Base-by-base conservation (phyloP, 805 yeast genomes). In the Blastobotrys muscicola region DNA sequence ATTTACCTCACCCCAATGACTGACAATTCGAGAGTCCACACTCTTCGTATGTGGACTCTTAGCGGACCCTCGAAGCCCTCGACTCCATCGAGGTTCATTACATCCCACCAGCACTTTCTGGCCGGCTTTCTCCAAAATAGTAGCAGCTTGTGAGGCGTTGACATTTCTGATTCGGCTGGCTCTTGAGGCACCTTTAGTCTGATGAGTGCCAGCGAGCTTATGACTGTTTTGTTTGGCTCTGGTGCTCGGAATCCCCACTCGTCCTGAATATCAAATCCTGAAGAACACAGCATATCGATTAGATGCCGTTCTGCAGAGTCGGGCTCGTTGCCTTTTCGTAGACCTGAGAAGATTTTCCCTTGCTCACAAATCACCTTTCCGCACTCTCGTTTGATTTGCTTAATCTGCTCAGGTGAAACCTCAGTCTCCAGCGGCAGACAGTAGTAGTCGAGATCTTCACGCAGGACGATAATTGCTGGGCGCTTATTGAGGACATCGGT, bases 121-220 rank as follows among this genome's bases (percentile, higher is more conserved):
- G 98, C 98, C 1, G 98, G 98, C 59, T 92, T 92, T 50, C 95
- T 75, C 97, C 98, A 92, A 59, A 92, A 92, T 42, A 92, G 66
- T 32, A 92, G 69, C 41, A 92, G 71, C 61, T 92, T 92, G 39
- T 67, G 70, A 3, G 69, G 56, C 29, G 67, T 62, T 9, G 62
- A 52, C 35, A 57, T 42, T 9, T 48, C 52, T 4, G 15, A 11
- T n/a, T 12, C 36, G 11, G 29, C 41, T 12, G 29, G 42, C 26
- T 36, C 43, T 4, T 36, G 14, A 11, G 36, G 30, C 10, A 20
- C 33, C 12, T 31, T 44, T 8, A 63, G 51, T 42, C 82, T 75
- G 20, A 81, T 82, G 57, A 85, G 72, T 60, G 85, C 81, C 53
- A 92, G 68, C 8, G 95, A 85, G 52, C 82, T 79, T 37, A 92